Percentiles rank a stretch among this genome's conserved stretches.
These are phyloP conservation scores for Knufia petricola DNA, from an alignment of 2,329 filamentous ascomycete genomes.

Conservation along the genomic window DNA sequence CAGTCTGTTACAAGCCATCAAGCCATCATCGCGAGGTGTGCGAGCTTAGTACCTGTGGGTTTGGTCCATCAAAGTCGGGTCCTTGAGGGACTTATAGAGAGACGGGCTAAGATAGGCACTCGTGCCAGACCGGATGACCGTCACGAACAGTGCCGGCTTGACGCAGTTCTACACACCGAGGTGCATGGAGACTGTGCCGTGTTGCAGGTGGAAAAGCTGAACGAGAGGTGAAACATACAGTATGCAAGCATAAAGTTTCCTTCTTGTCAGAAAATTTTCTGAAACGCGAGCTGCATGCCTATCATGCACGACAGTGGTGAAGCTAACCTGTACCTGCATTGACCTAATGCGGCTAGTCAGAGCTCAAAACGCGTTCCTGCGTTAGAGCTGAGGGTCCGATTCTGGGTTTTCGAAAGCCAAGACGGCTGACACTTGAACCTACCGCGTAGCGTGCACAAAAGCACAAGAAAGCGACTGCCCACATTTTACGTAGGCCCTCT, in stretches of 20 bases:
- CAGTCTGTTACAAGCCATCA: not conserved
- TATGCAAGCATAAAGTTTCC: not conserved
- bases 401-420: not conserved
- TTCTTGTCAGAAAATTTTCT: conserved; percentile 9
- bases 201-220: not conserved
- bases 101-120: not conserved
- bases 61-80: not conserved
- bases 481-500: not conserved
- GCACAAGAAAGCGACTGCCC: not conserved
- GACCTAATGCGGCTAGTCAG: not conserved
- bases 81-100: not conserved
- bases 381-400: conserved; percentile 3
- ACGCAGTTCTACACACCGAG: too few relatives aligned
- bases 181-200: too few relatives aligned
- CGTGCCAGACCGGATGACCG: not conserved
- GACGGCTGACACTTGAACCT: too few relatives aligned
- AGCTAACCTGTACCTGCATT: conserved; percentile 19
- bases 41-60: not conserved
- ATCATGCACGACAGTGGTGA: conserved; percentile 3
- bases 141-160: not conserved
- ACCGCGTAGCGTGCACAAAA: too few relatives aligned
- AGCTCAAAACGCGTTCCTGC: conserved; percentile 5
- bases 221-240: not conserved
- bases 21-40: not conserved
- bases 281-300: conserved; percentile 21